Conservation (phyloP, 2,329 filamentous ascomycete species). For the Diaporthe amygdali region DNA sequence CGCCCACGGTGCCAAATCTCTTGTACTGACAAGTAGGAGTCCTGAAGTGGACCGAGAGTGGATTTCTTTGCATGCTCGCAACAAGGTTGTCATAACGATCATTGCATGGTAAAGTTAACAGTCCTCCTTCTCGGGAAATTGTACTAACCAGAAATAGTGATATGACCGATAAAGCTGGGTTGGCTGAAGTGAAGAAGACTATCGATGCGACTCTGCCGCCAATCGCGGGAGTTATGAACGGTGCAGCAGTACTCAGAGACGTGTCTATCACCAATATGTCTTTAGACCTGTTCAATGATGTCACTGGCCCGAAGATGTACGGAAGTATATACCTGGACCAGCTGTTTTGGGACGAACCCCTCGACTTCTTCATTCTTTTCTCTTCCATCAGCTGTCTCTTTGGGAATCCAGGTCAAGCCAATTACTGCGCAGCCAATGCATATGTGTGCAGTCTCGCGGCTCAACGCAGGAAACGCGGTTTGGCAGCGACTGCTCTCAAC, state of each 20-base stretch:
- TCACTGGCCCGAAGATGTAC: conserved; percentile 31
- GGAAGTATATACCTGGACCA: conserved; percentile 34
- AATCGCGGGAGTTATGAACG: conserved; percentile 29
- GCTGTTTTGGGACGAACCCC: conserved; percentile 23
- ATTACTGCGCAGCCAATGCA: conserved; percentile 45
- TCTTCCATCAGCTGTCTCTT: conserved; percentile 47
- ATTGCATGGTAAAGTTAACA: neutral
- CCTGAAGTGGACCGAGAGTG: conserved; percentile 37
- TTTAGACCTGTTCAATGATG: conserved; percentile 24
- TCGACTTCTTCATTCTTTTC: conserved; percentile 47
- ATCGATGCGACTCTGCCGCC: conserved; percentile 26
- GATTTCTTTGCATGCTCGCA: conserved; percentile 18
- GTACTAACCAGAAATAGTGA: conserved; percentile 6
- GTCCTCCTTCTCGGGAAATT: neutral
- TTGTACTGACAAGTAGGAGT: conserved; percentile 45
- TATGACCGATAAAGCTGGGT: conserved; percentile 22
- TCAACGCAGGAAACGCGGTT: conserved; percentile 25
- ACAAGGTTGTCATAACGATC: neutral
- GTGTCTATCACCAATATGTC: conserved; percentile 29
- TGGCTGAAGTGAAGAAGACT: neutral
- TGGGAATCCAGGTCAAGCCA: conserved; percentile 50
- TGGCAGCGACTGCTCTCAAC: conserved; percentile 21
- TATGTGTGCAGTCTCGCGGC: conserved; percentile 32
- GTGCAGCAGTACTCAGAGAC: conserved; percentile 33
- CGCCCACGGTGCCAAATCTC: conserved; percentile 38